Conservation (phyloP, 805 yeast species). For the Hanseniaspora valbyensis region DNA sequence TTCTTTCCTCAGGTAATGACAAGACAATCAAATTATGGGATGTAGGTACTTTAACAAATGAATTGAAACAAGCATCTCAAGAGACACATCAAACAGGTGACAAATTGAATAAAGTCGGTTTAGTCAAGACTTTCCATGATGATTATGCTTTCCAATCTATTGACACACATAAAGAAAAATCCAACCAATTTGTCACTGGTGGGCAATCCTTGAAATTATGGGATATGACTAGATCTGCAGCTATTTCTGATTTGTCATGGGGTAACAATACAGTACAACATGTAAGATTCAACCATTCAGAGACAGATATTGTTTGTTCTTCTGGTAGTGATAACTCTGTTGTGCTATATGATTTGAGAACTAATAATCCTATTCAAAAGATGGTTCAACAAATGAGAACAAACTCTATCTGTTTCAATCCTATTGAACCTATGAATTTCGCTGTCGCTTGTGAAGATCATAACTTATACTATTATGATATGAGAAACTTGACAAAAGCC, state of each 20-base stretch:
- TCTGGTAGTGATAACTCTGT: constrained; percentile 86
- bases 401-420: constrained; percentile 88
- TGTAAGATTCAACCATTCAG: constrained; percentile 81
- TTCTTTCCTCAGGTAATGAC: constrained; percentile 84
- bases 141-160: constrained; percentile 73
- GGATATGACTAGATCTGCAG: constrained; percentile 74
- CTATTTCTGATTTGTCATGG: constrained; percentile 76
- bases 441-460: constrained; percentile 92
- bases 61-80: constrained; percentile 29
- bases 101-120: constrained; percentile 37
- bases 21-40: constrained; percentile 86
- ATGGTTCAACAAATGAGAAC: constrained; percentile 72
- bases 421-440: constrained; percentile 91
- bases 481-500: constrained; percentile 79
- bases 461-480: constrained; percentile 87
- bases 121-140: constrained; percentile 70
- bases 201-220: constrained; percentile 86
- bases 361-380: constrained; percentile 86
- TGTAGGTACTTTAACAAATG: constrained; percentile 39
- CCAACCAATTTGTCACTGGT: constrained; percentile 69
- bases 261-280: constrained; percentile 84
- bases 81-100: constrained; percentile 18
- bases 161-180: constrained; percentile 72
- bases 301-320: constrained; percentile 77
- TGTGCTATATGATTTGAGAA: constrained; percentile 80